phyloP scores from a whole-genome alignment of 2,329 filamentous ascomycete species.

The Fusarium ambrosium region DNA sequence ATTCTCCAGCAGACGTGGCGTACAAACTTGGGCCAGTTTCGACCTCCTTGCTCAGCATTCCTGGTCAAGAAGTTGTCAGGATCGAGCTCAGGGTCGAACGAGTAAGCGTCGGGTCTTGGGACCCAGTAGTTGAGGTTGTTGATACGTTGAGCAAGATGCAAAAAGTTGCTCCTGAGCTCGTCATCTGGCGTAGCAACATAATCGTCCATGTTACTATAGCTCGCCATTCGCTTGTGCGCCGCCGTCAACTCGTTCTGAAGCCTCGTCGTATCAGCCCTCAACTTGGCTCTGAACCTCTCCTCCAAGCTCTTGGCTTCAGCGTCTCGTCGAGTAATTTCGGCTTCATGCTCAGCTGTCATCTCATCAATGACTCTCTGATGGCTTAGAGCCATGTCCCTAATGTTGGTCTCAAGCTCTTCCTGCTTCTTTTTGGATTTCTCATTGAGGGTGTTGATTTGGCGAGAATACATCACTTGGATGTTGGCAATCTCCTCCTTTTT shows the following conservation, averaged over 20 bases:
- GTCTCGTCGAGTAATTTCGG: background rate
- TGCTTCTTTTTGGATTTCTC: background rate
- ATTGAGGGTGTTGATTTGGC: background rate
- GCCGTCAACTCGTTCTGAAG: constrained; percentile 3
- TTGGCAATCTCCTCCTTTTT: background rate
- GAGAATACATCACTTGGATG: background rate
- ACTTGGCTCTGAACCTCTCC: background rate
- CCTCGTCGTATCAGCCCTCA: background rate
- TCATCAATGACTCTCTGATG: background rate
- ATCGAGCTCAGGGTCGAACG: constrained; percentile 5
- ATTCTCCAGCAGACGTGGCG: constrained; percentile 22
- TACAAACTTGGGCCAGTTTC: constrained; percentile 28
- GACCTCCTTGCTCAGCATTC: constrained; percentile 19
- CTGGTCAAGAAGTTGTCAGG: constrained; percentile 14
- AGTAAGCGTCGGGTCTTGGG: background rate
- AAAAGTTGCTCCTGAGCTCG: constrained; percentile 10
- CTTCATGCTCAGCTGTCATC: background rate
- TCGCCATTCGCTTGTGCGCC: constrained; percentile 19
- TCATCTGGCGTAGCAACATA: constrained; percentile 20
- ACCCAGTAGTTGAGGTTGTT: constrained; percentile 25
- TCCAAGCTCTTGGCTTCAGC: background rate
- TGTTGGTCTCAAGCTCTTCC: background rate
- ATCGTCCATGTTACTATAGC: constrained; percentile 13
- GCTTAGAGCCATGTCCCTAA: background rate
- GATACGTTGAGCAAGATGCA: constrained; percentile 6